phyloP scores from a whole-genome alignment of 164 flowering plant genomes.

The Sextonia rubra region DNA sequence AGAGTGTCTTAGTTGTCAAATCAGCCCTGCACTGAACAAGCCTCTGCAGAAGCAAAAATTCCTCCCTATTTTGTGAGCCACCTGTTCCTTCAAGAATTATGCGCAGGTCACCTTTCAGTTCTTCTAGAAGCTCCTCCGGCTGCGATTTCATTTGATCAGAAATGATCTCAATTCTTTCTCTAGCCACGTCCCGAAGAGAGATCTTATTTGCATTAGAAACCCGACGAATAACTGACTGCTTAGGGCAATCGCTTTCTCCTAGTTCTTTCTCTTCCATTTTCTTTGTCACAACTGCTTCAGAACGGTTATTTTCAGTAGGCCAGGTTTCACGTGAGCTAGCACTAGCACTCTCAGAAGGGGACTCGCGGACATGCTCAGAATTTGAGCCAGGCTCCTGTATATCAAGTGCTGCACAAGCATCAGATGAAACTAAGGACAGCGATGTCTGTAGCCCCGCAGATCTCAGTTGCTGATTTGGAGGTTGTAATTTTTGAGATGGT shows the following conservation, averaged over 20 bases:
- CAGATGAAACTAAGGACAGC: slow-evolving; percentile 29
- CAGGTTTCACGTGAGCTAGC: slow-evolving; percentile 92
- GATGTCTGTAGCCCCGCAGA: slow-evolving; percentile 30
- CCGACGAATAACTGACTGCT: slow-evolving; percentile 63
- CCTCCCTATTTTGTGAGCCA: slow-evolving; percentile 79
- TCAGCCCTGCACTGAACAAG: slow-evolving; percentile 71
- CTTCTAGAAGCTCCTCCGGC: slow-evolving; percentile 73
- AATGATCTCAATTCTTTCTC: slow-evolving; percentile 71
- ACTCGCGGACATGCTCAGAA: slow-evolving; percentile 63
- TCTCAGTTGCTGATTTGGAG: slow-evolving; percentile 35
- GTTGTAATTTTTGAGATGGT: slow-evolving; percentile 23
- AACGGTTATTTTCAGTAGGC: slow-evolving; percentile 35
- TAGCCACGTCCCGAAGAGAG: slow-evolving; percentile 63
- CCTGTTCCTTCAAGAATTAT: slow-evolving; percentile 82
- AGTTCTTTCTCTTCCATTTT: slow-evolving; percentile 50
- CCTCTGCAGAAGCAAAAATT: slow-evolving; percentile 69
- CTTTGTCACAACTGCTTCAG: slow-evolving; percentile 46
- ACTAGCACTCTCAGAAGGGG: slow-evolving; percentile 96
- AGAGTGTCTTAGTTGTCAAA: slow-evolving; percentile 62
- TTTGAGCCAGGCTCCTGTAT: slow-evolving; percentile 24
- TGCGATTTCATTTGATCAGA: slow-evolving; percentile 63
- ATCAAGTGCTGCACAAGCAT: slow-evolving; percentile 10
- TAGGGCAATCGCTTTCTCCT: slow-evolving; percentile 52
- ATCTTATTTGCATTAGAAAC: slow-evolving; percentile 64
- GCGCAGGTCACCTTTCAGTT: slow-evolving; percentile 70